Evolutionary conservation across 495 filamentous ascomycete genomes (phyloP), one percentile per base, ranked within the genome.

Genomic region (Penicillium antarcticum): DNA sequence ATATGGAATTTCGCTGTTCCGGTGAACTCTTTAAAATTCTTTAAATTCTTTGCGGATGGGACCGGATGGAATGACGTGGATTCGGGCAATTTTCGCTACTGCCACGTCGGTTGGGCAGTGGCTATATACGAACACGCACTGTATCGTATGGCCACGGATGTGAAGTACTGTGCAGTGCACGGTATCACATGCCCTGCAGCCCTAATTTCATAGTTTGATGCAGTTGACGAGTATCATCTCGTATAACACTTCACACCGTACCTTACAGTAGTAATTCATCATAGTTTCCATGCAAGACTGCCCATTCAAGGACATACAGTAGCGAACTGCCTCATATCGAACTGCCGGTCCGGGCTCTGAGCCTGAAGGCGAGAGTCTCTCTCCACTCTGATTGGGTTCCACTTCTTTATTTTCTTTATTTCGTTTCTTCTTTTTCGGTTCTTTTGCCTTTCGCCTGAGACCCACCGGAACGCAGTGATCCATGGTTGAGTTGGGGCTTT

Each of bases 401-500:
- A 44, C 45, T 45, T 19, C 42, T 56, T 51, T 40, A 34, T 42
- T 36, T 36, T 53, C 31, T 39, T 45, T 48, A 38, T 59, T 14
- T 40, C 18, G 24, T 58, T 52, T 45, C 13, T 40, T 32, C 32
- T 39, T 51, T 36, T 33, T 42, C 52, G 14, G 55, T 16, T 29
- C 16, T 42, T 55, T 56, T 38, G 41, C 46, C 53, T 54, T 55
- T 50, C 35, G 42, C 34, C 41, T 51, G 19, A 51, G 47, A 18
- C 52, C 59, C 62, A 55, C 47, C 45, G 42, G 39, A 48, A 39
- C 35, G 33, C 33, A 39, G 1, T 33, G 41, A 53, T 60, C 62
- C 62, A 60, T 65, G 62, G 61, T 14, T 61, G 52, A 31, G 37
- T 29, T 29, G 18, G 34, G 31, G 34, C 24, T 44, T 52, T 51